These are phyloP conservation scores for Wallacemonas sp. DNA, from an alignment of 208 protist genomes.

Conservation along the genomic window DNA sequence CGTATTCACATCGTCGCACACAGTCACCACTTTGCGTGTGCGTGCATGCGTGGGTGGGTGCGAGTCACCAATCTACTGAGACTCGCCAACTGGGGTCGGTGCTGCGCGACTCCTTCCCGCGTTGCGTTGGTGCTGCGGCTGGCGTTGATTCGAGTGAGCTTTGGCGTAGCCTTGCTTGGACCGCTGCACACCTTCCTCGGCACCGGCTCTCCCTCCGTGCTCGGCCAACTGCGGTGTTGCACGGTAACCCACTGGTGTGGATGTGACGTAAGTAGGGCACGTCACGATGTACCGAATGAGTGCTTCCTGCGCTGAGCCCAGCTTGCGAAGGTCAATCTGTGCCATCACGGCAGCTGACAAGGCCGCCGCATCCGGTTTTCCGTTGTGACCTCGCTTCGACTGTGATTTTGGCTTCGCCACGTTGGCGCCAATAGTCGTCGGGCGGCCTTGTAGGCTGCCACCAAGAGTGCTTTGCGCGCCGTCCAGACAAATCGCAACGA, in stretches of 20 bases:
- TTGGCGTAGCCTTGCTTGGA: not conserved
- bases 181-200: conserved; percentile 1
- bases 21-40: no score
- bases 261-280: not conserved
- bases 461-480: conserved; percentile 6
- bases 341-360: not conserved
- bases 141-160: not conserved
- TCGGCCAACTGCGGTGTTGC: not conserved
- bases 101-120: not conserved
- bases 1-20: no score
- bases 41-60: no score
- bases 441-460: not conserved
- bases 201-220: not conserved
- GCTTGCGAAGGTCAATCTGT: not conserved
- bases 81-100: no score
- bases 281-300: conserved; percentile 2
- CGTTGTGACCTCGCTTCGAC: not conserved
- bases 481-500: conserved; percentile 10
- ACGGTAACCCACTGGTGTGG: not conserved
- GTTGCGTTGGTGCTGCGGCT: not conserved
- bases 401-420: not conserved
- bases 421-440: not conserved
- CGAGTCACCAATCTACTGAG: no score
- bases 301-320: not conserved
- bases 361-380: not conserved